A percentile compares a stretch with the other conserved stretches of the same genome.
phyloP scores from a whole-genome alignment of 202 grass and related monocot species.

The Saccharum hybrid region DNA sequence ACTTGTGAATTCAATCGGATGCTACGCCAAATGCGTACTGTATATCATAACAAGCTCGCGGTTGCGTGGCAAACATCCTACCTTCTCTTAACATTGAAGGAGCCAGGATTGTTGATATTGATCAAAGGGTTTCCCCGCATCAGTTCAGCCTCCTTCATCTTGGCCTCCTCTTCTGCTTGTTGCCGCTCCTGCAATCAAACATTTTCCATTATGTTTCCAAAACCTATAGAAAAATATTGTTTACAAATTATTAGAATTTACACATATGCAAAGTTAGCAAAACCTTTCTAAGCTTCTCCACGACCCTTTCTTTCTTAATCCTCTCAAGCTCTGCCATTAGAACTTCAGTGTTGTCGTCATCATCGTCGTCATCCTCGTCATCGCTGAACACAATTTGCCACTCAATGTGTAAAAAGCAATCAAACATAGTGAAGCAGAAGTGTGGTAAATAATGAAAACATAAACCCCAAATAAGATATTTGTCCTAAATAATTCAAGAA shows the following conservation, averaged over 20 bases:
- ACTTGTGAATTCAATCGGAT: no score
- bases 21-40: no score
- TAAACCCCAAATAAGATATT: not conserved
- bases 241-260: no score
- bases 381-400: conserved; percentile 35
- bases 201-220: no score
- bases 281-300: conserved; percentile 34
- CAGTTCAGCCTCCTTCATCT: conserved; percentile 40
- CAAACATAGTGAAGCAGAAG: not conserved
- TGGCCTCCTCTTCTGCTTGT: no score
- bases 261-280: no score
- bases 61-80: not conserved
- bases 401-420: not conserved
- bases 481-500: not conserved
- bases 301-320: conserved; percentile 83
- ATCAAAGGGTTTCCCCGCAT: conserved; percentile 92
- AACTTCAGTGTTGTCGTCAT: conserved; percentile 80
- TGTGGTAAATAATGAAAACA: not conserved
- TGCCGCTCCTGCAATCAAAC: no score
- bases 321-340: conserved; percentile 89
- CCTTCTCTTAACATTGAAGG: conserved; percentile 91
- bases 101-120: conserved; percentile 75
- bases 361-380: conserved; percentile 50
- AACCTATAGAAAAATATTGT: no score
- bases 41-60: not conserved